Percentiles rank a stretch among this genome's conserved stretches.
phyloP scores from a whole-genome alignment of 2,329 filamentous ascomycete genomes.

The Teratosphaeria pseudoeucalypti region DNA sequence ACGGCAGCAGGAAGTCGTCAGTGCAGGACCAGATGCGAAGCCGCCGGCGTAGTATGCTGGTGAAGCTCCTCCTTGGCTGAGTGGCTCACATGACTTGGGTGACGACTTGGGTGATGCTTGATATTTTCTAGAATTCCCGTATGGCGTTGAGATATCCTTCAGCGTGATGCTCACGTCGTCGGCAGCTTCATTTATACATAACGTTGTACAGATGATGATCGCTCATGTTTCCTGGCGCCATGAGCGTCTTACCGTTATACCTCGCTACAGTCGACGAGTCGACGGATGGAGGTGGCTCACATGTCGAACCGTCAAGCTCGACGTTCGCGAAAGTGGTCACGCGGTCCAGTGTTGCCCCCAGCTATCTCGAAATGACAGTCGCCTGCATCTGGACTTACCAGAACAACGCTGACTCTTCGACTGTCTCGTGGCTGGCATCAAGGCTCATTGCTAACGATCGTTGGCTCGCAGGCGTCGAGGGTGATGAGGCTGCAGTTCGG shows the following conservation, averaged over 20 bases:
- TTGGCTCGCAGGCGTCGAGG: not conserved
- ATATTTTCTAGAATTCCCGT: no score
- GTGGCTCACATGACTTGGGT: no score
- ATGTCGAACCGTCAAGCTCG: not conserved
- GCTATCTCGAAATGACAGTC: not conserved
- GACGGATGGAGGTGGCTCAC: not conserved
- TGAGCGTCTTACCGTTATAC: not conserved
- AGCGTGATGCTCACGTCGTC: not conserved
- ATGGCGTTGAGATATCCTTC: not conserved
- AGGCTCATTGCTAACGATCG: not conserved
- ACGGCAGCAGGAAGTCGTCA: constrained; percentile 2
- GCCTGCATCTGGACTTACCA: not conserved
- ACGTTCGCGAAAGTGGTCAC: not conserved
- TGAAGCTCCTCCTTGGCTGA: not conserved
- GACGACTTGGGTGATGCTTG: not conserved
- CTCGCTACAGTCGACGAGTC: not conserved
- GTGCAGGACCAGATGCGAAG: constrained; percentile 2
- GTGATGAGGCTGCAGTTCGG: not conserved
- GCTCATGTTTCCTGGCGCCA: not conserved
- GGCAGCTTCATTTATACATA: not conserved
- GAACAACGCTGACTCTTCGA: not conserved
- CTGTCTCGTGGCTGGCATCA: not conserved
- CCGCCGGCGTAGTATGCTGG: not conserved
- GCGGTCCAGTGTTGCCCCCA: not conserved
- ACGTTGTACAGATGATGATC: not conserved